Evolutionary conservation across 306 rosid genomes (phyloP).

Genomic region (Pyrus bretschneideri): DNA sequence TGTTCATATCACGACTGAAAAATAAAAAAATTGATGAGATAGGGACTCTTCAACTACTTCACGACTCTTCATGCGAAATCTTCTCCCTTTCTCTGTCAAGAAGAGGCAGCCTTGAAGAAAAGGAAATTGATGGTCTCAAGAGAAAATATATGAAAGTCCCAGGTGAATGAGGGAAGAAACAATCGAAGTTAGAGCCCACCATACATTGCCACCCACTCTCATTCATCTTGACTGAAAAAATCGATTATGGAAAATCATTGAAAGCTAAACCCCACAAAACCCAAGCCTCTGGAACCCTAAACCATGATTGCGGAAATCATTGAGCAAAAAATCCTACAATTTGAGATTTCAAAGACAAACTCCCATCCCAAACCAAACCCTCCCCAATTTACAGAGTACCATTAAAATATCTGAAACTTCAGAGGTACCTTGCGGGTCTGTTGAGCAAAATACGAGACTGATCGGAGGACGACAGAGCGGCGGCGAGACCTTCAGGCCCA

Average conservation of each 20-base stretch:
- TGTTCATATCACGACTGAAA: no score
- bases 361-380: not conserved
- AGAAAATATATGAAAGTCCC: no score
- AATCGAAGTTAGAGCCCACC: no score
- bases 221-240: no score
- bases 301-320: not conserved
- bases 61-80: no score
- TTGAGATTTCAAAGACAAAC: not conserved
- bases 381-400: not conserved
- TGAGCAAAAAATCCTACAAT: not conserved
- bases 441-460: constrained; percentile 34
- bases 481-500: constrained; percentile 19
- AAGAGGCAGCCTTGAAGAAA: no score
- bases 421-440: constrained; percentile 40
- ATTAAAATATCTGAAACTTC: not conserved
- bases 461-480: constrained; percentile 27
- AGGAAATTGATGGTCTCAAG: no score
- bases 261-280: not conserved
- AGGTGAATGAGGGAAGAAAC: no score
- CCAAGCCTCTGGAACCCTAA: not conserved
- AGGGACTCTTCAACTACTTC: no score
- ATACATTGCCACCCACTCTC: no score
- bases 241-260: not conserved
- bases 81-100: no score
- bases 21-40: no score